A percentile compares a stretch with the other conserved stretches of the same genome.
Evolutionary conservation across 1,139 yeast species (phyloP).

Genomic region (Groenewaldozyma auringiensis): DNA sequence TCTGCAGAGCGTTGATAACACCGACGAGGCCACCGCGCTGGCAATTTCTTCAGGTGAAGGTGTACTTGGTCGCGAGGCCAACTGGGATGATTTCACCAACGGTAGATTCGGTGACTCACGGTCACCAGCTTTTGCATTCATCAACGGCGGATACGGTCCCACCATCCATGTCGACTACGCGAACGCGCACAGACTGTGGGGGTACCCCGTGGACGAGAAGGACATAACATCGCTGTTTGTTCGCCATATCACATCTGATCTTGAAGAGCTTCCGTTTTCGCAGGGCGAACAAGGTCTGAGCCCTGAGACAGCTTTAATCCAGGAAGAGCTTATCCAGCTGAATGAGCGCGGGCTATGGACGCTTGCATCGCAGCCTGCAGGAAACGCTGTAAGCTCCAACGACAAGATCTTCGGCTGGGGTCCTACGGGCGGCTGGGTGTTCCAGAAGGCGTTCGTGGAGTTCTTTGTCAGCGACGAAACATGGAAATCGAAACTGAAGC

Average conservation of each 20-base stretch:
- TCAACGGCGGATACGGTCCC: constrained; percentile 89
- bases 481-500: constrained; percentile 54
- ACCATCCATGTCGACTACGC: constrained; percentile 67
- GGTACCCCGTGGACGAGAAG: constrained; percentile 54
- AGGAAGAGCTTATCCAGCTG: constrained; percentile 76
- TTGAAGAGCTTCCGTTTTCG: constrained; percentile 85
- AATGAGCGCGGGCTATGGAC: constrained; percentile 76
- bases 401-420: constrained; percentile 97
- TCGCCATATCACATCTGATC: constrained; percentile 65
- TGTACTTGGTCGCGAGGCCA: constrained; percentile 80
- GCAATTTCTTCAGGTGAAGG: constrained; percentile 84
- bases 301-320: constrained; percentile 87
- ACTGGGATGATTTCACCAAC: constrained; percentile 98
- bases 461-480: constrained; percentile 64
- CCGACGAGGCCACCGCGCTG: constrained; percentile 47
- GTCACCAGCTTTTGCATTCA: constrained; percentile 94
- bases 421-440: constrained; percentile 79
- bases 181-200: constrained; percentile 74
- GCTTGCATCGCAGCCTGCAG: constrained; percentile 93
- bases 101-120: constrained; percentile 97
- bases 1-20: constrained; percentile 18
- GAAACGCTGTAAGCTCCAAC: constrained; percentile 58
- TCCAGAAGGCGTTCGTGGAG: constrained; percentile 91
- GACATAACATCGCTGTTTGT: constrained; percentile 68
- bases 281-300: constrained; percentile 58